A percentile compares a stretch with the other conserved stretches of the same genome.
These are phyloP conservation scores for Eudorina sp. DNA, from an alignment of 139 green algal species.

Conservation along the genomic window DNA sequence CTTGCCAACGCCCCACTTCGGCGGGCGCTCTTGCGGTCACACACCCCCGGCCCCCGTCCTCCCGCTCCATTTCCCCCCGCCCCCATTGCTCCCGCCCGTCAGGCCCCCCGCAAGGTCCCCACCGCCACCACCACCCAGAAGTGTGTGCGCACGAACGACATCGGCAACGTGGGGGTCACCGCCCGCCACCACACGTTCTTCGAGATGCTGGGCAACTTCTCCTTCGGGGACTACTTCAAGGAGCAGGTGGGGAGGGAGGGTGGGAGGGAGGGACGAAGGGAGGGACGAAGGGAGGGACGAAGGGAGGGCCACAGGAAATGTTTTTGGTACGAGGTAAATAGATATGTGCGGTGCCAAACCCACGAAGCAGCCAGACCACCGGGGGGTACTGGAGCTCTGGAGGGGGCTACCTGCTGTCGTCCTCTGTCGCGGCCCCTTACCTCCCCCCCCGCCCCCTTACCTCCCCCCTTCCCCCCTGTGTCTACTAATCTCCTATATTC, in stretches of 20 bases:
- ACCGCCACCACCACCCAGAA: slow-evolving; percentile 95
- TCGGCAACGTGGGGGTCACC: slow-evolving; percentile 96
- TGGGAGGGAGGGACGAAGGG: not conserved
- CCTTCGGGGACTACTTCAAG: slow-evolving; percentile 97
- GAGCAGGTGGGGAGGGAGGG: slow-evolving; percentile 66
- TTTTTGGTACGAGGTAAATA: no score
- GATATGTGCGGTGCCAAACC: no score
- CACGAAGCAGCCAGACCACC: no score
- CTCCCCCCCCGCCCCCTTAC: not conserved
- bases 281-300: not conserved
- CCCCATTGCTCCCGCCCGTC: not conserved
- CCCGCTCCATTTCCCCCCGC: not conserved
- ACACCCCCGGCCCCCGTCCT: not conserved
- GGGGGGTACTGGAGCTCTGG: no score
- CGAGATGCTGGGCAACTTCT: slow-evolving; percentile 98
- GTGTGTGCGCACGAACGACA: slow-evolving; percentile 97
- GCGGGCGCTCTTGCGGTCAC: no score
- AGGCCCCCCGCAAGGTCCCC: slow-evolving; percentile 65
- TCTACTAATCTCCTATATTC: not conserved
- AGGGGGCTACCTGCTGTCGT: no score
- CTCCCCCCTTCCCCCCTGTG: not conserved
- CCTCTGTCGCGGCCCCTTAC: not conserved
- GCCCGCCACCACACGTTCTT: slow-evolving; percentile 97
- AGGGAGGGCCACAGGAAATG: not conserved
- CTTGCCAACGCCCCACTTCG: no score